A percentile compares a stretch with the other conserved stretches of the same genome.
These are phyloP conservation scores for Pyrenophora teres DNA, from an alignment of 2,329 filamentous ascomycete species.

Conservation along the genomic window DNA sequence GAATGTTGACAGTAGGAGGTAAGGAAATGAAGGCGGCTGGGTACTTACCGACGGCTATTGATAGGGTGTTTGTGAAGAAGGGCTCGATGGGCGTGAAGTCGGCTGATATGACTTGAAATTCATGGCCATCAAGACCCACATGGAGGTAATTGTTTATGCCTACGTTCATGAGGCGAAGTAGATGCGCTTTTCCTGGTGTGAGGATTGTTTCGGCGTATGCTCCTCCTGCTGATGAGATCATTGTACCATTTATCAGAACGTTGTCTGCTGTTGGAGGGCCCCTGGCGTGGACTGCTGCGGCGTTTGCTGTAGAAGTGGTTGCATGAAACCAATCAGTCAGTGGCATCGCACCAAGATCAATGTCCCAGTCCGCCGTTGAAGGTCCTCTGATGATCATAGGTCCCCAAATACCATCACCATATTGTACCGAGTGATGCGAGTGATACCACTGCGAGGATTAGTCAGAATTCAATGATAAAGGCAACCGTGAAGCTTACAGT, in stretches of 20 bases:
- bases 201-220: conserved; percentile 42
- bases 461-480: conserved; percentile 9
- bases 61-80: conserved; percentile 44
- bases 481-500: conserved; percentile 23
- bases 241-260: conserved; percentile 61
- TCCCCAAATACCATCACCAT: conserved; percentile 50
- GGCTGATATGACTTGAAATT: conserved; percentile 50
- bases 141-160: conserved; percentile 35
- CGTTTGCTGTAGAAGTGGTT: conserved; percentile 38
- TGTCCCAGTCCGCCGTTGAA: conserved; percentile 49
- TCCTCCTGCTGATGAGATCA: conserved; percentile 45
- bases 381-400: conserved; percentile 51
- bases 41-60: conserved; percentile 44
- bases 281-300: conserved; percentile 43
- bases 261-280: conserved; percentile 55
- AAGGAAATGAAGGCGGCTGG: not conserved
- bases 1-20: not conserved
- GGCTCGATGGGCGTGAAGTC: conserved; percentile 54
- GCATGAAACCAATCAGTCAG: conserved; percentile 46
- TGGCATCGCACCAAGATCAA: conserved; percentile 49
- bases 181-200: conserved; percentile 49
- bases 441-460: conserved; percentile 54
- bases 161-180: conserved; percentile 52
- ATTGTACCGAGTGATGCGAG: conserved; percentile 50
- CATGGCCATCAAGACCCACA: conserved; percentile 41